A percentile compares a stretch with the other conserved stretches of the same genome.
phyloP scores from a whole-genome alignment of 495 filamentous ascomycete species.

The Lasiosphaeris hirsuta region DNA sequence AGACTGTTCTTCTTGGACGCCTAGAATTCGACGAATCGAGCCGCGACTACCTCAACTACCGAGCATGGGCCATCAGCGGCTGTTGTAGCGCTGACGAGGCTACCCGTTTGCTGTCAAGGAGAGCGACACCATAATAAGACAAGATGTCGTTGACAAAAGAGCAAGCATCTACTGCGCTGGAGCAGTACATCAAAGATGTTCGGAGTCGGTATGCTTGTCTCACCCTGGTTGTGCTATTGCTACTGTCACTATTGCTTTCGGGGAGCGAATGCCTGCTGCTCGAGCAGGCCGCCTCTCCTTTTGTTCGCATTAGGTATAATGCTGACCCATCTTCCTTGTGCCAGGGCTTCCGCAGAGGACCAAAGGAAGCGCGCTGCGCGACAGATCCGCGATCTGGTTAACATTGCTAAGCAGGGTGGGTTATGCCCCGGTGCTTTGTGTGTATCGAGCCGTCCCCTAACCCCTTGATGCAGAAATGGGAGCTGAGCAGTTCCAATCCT shows the following conservation, averaged over 20 bases:
- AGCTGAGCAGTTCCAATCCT: slow-evolving; percentile 70
- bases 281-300: neutral
- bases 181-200: slow-evolving; percentile 33
- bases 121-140: slow-evolving; percentile 3
- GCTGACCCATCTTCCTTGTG: slow-evolving; percentile 12
- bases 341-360: slow-evolving; percentile 31
- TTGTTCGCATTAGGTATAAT: neutral
- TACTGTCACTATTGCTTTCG: no score
- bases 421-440: neutral
- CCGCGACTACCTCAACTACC: slow-evolving; percentile 3
- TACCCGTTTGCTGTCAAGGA: slow-evolving; percentile 12
- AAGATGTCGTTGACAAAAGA: slow-evolving; percentile 33
- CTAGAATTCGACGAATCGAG: neutral
- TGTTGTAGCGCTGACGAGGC: slow-evolving; percentile 25
- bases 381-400: slow-evolving; percentile 41
- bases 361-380: slow-evolving; percentile 40
- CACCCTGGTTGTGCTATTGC: no score
- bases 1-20: no score
- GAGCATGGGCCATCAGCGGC: slow-evolving; percentile 33
- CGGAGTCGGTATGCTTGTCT: slow-evolving; percentile 24
- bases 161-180: slow-evolving; percentile 29
- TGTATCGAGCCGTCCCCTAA: slow-evolving; percentile 1
- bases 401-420: slow-evolving; percentile 37
- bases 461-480: slow-evolving; percentile 59
- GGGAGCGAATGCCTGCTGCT: neutral